Evolutionary conservation across 2,329 filamentous ascomycete species (phyloP).

Genomic region (Lasiodiplodia sp.): DNA sequence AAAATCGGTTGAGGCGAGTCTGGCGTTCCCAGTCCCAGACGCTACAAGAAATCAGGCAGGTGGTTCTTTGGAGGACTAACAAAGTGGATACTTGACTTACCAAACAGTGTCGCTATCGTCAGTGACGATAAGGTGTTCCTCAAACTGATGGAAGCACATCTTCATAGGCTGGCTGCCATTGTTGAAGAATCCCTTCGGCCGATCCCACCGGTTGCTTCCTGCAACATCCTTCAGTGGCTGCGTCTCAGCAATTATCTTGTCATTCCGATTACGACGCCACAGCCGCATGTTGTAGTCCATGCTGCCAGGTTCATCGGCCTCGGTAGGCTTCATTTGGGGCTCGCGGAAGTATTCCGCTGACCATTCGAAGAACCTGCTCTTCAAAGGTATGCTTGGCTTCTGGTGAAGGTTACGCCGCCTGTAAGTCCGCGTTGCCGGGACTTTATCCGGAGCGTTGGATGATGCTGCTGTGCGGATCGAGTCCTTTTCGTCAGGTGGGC

Average conservation of each 20-base stretch:
- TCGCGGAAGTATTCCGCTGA: slow-evolving; percentile 97
- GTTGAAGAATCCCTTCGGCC: slow-evolving; percentile 81
- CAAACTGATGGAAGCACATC: slow-evolving; percentile 97
- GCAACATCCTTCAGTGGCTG: slow-evolving; percentile 92
- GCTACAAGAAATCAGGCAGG: slow-evolving; percentile 41
- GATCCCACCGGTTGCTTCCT: slow-evolving; percentile 85
- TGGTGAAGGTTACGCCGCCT: slow-evolving; percentile 66
- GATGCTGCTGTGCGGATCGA: slow-evolving; percentile 66
- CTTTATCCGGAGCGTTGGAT: slow-evolving; percentile 75
- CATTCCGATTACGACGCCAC: slow-evolving; percentile 91
- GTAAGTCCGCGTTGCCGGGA: slow-evolving; percentile 82
- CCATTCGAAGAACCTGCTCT: slow-evolving; percentile 90
- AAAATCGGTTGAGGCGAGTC: slow-evolving; percentile 80
- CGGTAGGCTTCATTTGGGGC: slow-evolving; percentile 95
- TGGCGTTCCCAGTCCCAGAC: slow-evolving; percentile 93
- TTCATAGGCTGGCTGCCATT: slow-evolving; percentile 89
- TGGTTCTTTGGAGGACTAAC: slow-evolving; percentile 26
- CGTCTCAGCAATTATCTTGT: slow-evolving; percentile 88
- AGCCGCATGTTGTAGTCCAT: slow-evolving; percentile 95
- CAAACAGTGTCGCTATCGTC: slow-evolving; percentile 90
- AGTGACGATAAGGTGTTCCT: slow-evolving; percentile 91
- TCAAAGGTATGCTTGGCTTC: slow-evolving; percentile 73
- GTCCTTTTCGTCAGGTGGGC: slow-evolving; percentile 79
- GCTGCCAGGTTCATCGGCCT: slow-evolving; percentile 94
- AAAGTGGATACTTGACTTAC: slow-evolving; percentile 41